These are phyloP conservation scores for Penicillium sp. DNA, from an alignment of 2,329 filamentous ascomycete species.

Conservation along the genomic window DNA sequence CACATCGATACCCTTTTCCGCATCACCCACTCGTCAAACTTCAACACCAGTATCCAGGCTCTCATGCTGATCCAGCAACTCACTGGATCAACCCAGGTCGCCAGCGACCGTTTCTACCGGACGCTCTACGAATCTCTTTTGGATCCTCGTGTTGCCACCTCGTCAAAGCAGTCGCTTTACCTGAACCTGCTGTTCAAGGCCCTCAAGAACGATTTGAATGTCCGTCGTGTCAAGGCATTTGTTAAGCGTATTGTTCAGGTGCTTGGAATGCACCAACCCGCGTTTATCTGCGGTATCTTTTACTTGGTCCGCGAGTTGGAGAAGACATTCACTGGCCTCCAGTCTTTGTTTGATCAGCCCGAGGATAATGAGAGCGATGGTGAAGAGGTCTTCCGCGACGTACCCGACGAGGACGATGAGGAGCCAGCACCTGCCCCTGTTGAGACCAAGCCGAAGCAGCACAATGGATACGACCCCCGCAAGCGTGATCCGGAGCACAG, in stretches of 20 bases:
- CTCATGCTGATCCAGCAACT: constrained; percentile 94
- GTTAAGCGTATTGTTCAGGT: constrained; percentile 91
- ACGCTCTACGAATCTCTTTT: constrained; percentile 94
- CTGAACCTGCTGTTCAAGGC: constrained; percentile 89
- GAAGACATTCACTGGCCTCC: constrained; percentile 77
- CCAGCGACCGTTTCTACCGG: constrained; percentile 89
- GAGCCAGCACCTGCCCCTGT: constrained; percentile 28
- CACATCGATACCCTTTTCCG: constrained; percentile 94
- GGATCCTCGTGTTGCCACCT: constrained; percentile 84
- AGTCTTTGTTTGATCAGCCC: constrained; percentile 77
- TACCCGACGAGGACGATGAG: constrained; percentile 61
- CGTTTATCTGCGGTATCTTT: constrained; percentile 91
- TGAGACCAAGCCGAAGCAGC: constrained; percentile 38
- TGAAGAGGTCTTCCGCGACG: constrained; percentile 73
- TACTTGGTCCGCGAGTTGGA: constrained; percentile 86
- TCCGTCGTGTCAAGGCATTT: constrained; percentile 92
- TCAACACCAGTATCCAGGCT: constrained; percentile 97
- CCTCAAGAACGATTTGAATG: constrained; percentile 86
- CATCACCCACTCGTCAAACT: constrained; percentile 97
- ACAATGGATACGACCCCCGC: constrained; percentile 74
- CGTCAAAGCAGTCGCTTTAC: constrained; percentile 94
- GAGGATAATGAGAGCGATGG: constrained; percentile 76
- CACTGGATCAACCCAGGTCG: constrained; percentile 77
- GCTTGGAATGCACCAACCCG: constrained; percentile 84
- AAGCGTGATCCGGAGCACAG: constrained; percentile 92